Evolutionary conservation across 805 yeast genomes (phyloP).

Genomic region (Candida michaelii): DNA sequence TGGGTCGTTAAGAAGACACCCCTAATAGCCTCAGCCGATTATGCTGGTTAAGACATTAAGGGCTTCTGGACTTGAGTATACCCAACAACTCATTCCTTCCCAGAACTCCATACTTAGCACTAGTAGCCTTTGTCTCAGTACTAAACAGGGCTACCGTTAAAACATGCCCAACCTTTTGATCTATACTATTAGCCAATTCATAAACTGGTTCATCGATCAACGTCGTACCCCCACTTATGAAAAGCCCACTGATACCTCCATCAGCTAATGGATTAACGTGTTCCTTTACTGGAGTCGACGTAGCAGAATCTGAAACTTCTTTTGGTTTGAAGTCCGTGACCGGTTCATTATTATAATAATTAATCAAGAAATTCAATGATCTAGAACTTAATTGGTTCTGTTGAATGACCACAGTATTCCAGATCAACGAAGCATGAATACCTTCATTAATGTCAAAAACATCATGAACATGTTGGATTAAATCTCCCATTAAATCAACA

Average conservation of each 20-base stretch:
- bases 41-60: too few species aligned
- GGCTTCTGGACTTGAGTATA: conserved; percentile 25
- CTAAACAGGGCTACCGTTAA: conserved; percentile 60
- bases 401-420: conserved; percentile 70
- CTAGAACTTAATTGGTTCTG: conserved; percentile 57
- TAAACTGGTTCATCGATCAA: conserved; percentile 70
- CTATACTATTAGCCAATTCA: conserved; percentile 49
- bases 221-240: conserved; percentile 65
- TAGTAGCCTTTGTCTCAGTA: conserved; percentile 43
- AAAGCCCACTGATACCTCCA: conserved; percentile 23
- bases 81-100: conserved; percentile 71
- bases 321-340: conserved; percentile 26
- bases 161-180: conserved; percentile 43
- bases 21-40: too few species aligned
- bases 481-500: conserved; percentile 72
- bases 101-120: conserved; percentile 61
- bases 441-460: conserved; percentile 49
- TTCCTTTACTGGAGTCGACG: conserved; percentile 14
- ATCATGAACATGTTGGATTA: conserved; percentile 81
- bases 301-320: conserved; percentile 13
- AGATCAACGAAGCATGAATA: conserved; percentile 75
- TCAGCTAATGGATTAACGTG: not conserved
- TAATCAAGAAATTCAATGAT: conserved; percentile 54
- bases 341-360: conserved; percentile 28
- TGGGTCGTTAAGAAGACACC: too few species aligned